Base-by-base conservation (phyloP, 371 early-diverging fungal species). In the Syncephalastrum racemosum region DNA sequence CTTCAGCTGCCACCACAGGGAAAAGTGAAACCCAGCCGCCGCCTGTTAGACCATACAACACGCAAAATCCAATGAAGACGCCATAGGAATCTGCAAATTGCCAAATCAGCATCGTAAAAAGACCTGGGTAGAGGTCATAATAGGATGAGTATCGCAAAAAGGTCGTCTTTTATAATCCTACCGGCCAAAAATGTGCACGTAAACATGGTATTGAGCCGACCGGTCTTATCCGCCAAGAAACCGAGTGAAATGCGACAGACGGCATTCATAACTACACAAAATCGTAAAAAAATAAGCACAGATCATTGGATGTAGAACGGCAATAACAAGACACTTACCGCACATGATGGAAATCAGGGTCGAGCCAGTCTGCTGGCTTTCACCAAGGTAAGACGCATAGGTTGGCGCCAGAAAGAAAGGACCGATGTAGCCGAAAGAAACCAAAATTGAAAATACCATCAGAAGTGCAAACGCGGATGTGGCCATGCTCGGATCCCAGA, bases 61-160 rank as follows among this genome's bases (percentile, higher is more conserved):
- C 64, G 24, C 68, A 69, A 36, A 53, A 75, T 0, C 50, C 62
- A 7, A 48, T 54, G 54, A 58, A 71, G 7, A 71, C 66, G 4
- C 72, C 76, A 6, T 66, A 56, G 1, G 63, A 64, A 13, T 74
- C 70, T 7, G 81, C 68, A 66, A 81, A 77, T 16, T 82, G 80
- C 90, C 90, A 89, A 46, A 87, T 55, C 2, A 84, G 44, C 59
- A 85, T 68, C 13, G 78, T 77, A n/a, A 82, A 70, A 1, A 83
- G 15, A 44, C 60, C 73, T 68, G 10, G 41, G 39, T n/a, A 45
- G 45, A 2, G 8, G 5, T 15, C 2, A 10, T 19, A 6, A 22
- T 2, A 45, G 14, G 14, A 20, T 19, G 3, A 54, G 2, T 27
- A 22, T 36, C 23, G 8, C 31, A 14, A 54, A 25, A 25, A 36